Evolutionary conservation across 371 early-diverging fungal genomes (phyloP).

Genomic region (Syncephalastrum sp.): DNA sequence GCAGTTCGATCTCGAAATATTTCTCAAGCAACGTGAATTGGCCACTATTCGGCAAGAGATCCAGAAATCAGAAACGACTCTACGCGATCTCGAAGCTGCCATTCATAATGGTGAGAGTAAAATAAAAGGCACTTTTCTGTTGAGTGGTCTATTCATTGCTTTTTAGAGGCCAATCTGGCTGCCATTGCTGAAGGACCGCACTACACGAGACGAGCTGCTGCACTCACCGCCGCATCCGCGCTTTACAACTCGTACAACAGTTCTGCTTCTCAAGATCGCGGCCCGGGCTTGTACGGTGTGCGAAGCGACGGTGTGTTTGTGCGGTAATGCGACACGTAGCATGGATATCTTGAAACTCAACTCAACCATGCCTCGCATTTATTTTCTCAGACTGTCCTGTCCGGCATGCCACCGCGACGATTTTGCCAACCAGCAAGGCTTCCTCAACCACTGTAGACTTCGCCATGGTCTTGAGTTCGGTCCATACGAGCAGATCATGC

Average conservation of each 20-base stretch:
- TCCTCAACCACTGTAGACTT: constrained; percentile 77
- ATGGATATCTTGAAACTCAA: neutral
- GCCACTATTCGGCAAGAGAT: constrained; percentile 57
- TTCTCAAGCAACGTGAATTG: constrained; percentile 64
- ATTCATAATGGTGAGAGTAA: constrained; percentile 51
- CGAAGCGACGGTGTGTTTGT: constrained; percentile 65
- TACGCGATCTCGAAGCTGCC: constrained; percentile 51
- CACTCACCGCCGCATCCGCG: constrained; percentile 1
- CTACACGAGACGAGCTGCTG: constrained; percentile 44
- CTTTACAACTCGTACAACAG: constrained; percentile 5
- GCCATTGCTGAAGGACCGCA: constrained; percentile 31
- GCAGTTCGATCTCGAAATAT: constrained; percentile 75
- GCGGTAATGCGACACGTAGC: constrained; percentile 27
- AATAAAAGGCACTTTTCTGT: neutral
- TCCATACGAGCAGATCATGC: constrained; percentile 67
- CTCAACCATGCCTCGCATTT: neutral
- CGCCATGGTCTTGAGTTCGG: constrained; percentile 70
- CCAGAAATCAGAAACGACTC: constrained; percentile 48
- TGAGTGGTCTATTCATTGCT: neutral
- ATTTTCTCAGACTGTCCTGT: constrained; percentile 44
- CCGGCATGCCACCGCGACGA: constrained; percentile 59
- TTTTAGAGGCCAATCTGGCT: constrained; percentile 13
- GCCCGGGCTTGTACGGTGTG: constrained; percentile 39
- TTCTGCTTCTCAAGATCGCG: constrained; percentile 9
- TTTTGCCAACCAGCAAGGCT: constrained; percentile 76